Conservation (phyloP, 1,284 basidiomycete genomes). For the Dichomitus squalens region DNA sequence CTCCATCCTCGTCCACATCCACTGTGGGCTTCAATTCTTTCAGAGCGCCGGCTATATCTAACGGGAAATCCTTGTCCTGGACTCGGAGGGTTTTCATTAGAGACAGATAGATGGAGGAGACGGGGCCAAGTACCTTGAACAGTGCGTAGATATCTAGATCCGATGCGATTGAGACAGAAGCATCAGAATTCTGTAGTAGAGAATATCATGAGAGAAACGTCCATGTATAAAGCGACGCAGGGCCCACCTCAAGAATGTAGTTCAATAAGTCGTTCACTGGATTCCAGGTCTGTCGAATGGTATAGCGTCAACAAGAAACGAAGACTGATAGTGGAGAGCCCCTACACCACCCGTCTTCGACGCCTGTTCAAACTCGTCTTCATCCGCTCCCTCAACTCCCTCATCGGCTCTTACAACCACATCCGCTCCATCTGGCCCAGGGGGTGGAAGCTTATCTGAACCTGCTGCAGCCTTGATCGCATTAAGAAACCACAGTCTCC, state of each 20-base stretch:
- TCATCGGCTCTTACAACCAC: neutral
- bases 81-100: neutral
- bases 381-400: neutral
- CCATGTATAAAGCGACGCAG: neutral
- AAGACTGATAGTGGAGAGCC: neutral
- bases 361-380: neutral
- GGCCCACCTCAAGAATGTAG: conserved; percentile 8
- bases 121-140: conserved; percentile 7
- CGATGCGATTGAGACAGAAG: neutral
- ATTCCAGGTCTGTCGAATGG: neutral
- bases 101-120: neutral
- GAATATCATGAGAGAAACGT: too few relatives aligned
- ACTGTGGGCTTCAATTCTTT: neutral
- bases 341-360: neutral
- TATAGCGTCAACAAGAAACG: neutral
- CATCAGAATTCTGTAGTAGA: neutral
- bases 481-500: conserved; percentile 6
- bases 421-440: neutral
- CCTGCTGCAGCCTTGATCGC: conserved; percentile 23
- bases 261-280: conserved; percentile 6
- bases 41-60: neutral
- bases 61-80: conserved; percentile 1
- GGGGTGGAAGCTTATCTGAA: conserved; percentile 11
- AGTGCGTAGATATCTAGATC: conserved; percentile 1
- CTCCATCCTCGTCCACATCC: neutral